Evolutionary conservation across 2,329 filamentous ascomycete species (phyloP), one percentile per base, ranked within the genome.

Genomic region (Graphilbum fragrans): DNA sequence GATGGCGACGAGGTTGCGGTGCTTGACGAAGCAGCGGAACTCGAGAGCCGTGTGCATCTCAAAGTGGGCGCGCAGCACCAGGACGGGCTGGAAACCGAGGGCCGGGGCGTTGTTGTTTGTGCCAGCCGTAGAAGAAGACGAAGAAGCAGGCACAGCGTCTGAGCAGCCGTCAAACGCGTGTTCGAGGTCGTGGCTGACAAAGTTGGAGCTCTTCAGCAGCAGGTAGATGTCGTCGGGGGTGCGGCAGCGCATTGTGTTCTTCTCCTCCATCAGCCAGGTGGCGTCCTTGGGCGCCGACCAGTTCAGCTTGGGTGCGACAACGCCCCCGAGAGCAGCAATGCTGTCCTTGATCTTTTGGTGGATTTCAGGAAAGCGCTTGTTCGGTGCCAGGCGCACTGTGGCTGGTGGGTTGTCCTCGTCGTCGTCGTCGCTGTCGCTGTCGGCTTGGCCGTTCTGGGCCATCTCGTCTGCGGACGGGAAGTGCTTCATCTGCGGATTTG

Each of bases 281-380:
- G 92, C 92, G 57, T 98, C 92, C 59, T 95, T 94, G 4, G 92
- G 92, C 4, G 87, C 81, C 6, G 88, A 95, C 92, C 92, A 98
- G 65, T 96, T 96, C 37, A 98, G 67, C 61, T 98, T 98, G 1
- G 92, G 92, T 2, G 83, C 80, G 9, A 94, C 88, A 45, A 80
- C 77, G 45, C 90, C 90, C 16, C 86, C 88, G 1, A 96, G 72
- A 52, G 88, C 82, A 12, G 69, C 62, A 47, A 98, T 95, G 34
- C 75, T 83, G 20, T 75, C 67, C 57, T 80, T 82, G 58, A 98
- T 86, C 43, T 73, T 62, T 35, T 77, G 67, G 59, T 98, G 92
- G 2, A 88, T 73, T 29, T 85, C 81, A 9, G 78, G 62, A 62
- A 86, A 78, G 31, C 74, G 66, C 51, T 66, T 53, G 56, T 79